Conservation (phyloP, 78 protist genomes). For the Dictyostelium purpureum region DNA sequence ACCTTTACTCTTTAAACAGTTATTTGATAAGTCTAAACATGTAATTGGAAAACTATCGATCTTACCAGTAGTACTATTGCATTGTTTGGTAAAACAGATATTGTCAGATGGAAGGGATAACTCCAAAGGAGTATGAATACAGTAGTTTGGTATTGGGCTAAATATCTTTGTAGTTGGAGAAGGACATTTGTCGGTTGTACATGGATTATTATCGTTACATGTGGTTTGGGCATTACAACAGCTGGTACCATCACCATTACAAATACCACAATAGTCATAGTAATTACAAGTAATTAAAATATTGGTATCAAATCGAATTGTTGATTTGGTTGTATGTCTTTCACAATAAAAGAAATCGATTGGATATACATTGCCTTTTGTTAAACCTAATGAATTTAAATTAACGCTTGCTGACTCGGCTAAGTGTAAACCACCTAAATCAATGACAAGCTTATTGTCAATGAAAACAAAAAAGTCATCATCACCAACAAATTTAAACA, state of each 20-base stretch:
- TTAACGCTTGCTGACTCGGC: background rate
- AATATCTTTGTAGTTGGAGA: too few species aligned
- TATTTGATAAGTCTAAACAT: background rate
- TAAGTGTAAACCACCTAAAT: slow-evolving; percentile 70
- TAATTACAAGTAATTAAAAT: background rate
- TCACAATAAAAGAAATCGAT: slow-evolving; percentile 70
- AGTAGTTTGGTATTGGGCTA: too few species aligned
- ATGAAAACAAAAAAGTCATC: slow-evolving; percentile 74
- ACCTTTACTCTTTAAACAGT: background rate
- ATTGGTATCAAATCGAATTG: slow-evolving; percentile 22
- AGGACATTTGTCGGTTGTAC: slow-evolving; percentile 15
- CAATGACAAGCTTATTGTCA: slow-evolving; percentile 18
- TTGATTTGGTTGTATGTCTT: slow-evolving; percentile 36
- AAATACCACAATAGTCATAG: slow-evolving; percentile 21
- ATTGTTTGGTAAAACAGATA: background rate
- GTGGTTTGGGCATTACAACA: background rate
- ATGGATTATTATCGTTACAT: slow-evolving; percentile 29
- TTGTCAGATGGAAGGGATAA: background rate
- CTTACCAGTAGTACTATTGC: background rate
- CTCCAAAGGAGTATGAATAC: too few species aligned
- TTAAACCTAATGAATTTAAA: background rate
- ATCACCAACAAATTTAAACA: slow-evolving; percentile 58
- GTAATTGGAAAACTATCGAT: background rate
- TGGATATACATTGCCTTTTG: slow-evolving; percentile 12
- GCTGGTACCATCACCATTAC: slow-evolving; percentile 31